Conservation (phyloP, 148 eudicot genomes). For the Vaccinium myrtillus region DNA sequence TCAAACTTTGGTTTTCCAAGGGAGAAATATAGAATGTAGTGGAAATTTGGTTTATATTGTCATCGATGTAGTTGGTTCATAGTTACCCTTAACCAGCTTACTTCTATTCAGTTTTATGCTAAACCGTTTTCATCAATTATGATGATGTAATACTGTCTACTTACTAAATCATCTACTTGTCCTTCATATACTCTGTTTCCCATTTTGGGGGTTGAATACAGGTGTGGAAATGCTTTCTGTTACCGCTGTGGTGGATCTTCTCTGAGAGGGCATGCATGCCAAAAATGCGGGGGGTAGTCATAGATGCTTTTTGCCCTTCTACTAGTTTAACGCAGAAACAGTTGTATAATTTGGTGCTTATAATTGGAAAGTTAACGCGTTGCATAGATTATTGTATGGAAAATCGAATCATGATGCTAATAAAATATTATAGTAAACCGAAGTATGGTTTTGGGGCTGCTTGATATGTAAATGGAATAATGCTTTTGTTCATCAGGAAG, state of each 20-base stretch:
- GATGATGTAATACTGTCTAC: neutral
- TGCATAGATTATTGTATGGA: neutral
- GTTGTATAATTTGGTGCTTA: neutral
- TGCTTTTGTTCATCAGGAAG: neutral
- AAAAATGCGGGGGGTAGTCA: neutral
- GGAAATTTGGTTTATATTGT: neutral
- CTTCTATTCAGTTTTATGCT: neutral
- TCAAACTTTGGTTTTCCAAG: neutral
- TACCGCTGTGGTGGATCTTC: neutral
- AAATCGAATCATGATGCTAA: neutral
- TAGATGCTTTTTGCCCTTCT: neutral
- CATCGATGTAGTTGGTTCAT: neutral
- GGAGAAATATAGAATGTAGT: neutral
- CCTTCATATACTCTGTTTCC: neutral
- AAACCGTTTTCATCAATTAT: neutral
- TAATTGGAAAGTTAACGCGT: neutral
- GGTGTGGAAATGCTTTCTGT: constrained; percentile 58
- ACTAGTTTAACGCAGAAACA: neutral
- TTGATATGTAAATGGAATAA: neutral
- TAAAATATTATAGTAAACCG: neutral
- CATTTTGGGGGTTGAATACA: constrained; percentile 18
- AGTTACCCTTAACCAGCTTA: neutral
- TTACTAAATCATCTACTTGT: neutral
- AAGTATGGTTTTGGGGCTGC: neutral
- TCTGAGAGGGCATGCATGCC: neutral